phyloP scores from a whole-genome alignment of 2,329 filamentous ascomycete species.

The Penicillium sp. region DNA sequence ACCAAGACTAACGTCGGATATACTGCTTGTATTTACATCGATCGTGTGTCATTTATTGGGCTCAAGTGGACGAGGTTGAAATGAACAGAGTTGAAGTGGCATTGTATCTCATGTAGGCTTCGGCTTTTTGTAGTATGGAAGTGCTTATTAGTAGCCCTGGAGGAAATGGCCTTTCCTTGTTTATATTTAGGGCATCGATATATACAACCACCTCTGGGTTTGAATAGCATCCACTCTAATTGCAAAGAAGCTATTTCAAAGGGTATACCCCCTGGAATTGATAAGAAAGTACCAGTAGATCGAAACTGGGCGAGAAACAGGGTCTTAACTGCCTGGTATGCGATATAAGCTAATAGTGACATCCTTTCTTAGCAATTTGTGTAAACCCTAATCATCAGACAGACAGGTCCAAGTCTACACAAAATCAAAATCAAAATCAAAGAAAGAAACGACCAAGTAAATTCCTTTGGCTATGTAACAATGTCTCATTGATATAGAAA shows the following conservation, averaged over 20 bases:
- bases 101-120: background rate
- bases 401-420: background rate
- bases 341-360: background rate
- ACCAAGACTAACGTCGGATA: background rate
- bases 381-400: background rate
- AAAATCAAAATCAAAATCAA: background rate
- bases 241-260: background rate
- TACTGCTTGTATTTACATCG: background rate
- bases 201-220: background rate
- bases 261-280: no score
- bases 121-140: background rate
- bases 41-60: background rate
- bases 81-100: conserved; percentile 2
- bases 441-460: background rate
- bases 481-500: conserved; percentile 9
- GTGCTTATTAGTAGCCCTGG: no score
- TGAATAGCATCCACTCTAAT: background rate
- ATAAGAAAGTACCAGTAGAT: no score
- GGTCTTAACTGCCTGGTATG: background rate
- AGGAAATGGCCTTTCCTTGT: background rate
- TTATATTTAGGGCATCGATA: no score
- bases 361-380: background rate
- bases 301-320: background rate
- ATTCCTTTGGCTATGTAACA: conserved; percentile 15
- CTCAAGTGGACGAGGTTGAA: background rate